These are phyloP conservation scores for Nicotiana sylvestris DNA, from an alignment of 257 asterid genomes.

Conservation along the genomic window DNA sequence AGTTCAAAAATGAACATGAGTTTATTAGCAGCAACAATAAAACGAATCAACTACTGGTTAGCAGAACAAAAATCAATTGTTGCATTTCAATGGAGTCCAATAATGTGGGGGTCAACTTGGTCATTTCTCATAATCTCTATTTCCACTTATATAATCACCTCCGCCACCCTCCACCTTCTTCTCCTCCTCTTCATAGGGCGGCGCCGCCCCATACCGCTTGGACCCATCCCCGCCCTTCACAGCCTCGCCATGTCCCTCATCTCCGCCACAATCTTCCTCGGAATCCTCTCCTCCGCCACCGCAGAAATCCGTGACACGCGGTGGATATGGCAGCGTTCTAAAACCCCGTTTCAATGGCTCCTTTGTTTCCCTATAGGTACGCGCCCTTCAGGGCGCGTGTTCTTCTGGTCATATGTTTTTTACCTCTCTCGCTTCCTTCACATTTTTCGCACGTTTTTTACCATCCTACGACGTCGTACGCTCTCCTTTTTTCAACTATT, in stretches of 20 bases:
- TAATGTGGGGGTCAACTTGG: slow-evolving; percentile 71
- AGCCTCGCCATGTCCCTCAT: slow-evolving; percentile 47
- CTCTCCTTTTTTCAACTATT: slow-evolving; percentile 38
- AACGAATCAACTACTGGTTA: slow-evolving; percentile 30
- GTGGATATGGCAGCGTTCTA: slow-evolving; percentile 73
- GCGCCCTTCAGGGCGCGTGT: slow-evolving; percentile 75
- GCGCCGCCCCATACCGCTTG: slow-evolving; percentile 47
- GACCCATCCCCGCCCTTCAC: slow-evolving; percentile 65
- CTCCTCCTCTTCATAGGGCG: slow-evolving; percentile 53
- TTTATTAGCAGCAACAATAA: not conserved
- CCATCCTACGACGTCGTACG: slow-evolving; percentile 25
- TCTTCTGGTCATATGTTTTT: slow-evolving; percentile 77
- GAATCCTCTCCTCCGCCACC: slow-evolving; percentile 52
- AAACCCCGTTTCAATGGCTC: slow-evolving; percentile 73
- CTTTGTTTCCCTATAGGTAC: slow-evolving; percentile 86
- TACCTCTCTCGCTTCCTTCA: slow-evolving; percentile 75
- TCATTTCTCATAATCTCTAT: slow-evolving; percentile 58
- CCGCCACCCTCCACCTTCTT: slow-evolving; percentile 47
- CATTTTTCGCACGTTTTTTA: slow-evolving; percentile 32
- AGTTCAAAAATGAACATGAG: not conserved
- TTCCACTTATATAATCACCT: slow-evolving; percentile 36
- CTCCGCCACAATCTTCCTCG: slow-evolving; percentile 48
- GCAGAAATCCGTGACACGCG: slow-evolving; percentile 75
- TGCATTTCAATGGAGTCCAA: slow-evolving; percentile 71
- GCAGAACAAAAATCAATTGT: slow-evolving; percentile 57